Conservation (phyloP, 192 early-diverging fungal genomes). For the Coemansia aciculifera region DNA sequence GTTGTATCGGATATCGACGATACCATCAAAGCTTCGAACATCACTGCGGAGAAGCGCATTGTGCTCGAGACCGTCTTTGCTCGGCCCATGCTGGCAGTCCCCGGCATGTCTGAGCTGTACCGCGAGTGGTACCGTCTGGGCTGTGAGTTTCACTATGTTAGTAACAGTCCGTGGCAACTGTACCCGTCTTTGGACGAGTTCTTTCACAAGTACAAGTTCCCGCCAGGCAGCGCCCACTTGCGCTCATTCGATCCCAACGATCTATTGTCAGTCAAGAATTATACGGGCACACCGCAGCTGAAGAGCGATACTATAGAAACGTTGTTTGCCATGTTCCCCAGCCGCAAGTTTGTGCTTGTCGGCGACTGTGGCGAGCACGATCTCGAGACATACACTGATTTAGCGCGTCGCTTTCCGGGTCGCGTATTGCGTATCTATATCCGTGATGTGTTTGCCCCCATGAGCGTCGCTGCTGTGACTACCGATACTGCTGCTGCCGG, state of each 20-base stretch:
- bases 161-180: slow-evolving; percentile 82
- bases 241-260: slow-evolving; percentile 66
- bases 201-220: slow-evolving; percentile 71
- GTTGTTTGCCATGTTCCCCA: slow-evolving; percentile 68
- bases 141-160: slow-evolving; percentile 82
- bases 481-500: slow-evolving; percentile 35
- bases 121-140: slow-evolving; percentile 62
- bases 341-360: slow-evolving; percentile 82
- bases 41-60: slow-evolving; percentile 66
- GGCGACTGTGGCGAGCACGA: slow-evolving; percentile 92
- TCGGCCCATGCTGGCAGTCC: slow-evolving; percentile 59
- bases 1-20: slow-evolving; percentile 89
- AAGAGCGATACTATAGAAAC: slow-evolving; percentile 59
- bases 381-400: slow-evolving; percentile 74
- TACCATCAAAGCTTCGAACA: slow-evolving; percentile 84
- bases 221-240: slow-evolving; percentile 74
- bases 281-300: slow-evolving; percentile 50
- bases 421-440: slow-evolving; percentile 86
- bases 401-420: slow-evolving; percentile 62
- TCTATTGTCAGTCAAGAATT: slow-evolving; percentile 59
- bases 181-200: slow-evolving; percentile 68
- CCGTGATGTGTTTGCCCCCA: slow-evolving; percentile 61
- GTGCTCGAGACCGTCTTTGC: slow-evolving; percentile 61
- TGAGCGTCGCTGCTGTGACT: slow-evolving; percentile 38
- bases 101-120: slow-evolving; percentile 81